Percentiles rank a stretch among this genome's conserved stretches.
Evolutionary conservation across 371 early-diverging fungal genomes (phyloP).

Genomic region (Haplosporangium sp.): DNA sequence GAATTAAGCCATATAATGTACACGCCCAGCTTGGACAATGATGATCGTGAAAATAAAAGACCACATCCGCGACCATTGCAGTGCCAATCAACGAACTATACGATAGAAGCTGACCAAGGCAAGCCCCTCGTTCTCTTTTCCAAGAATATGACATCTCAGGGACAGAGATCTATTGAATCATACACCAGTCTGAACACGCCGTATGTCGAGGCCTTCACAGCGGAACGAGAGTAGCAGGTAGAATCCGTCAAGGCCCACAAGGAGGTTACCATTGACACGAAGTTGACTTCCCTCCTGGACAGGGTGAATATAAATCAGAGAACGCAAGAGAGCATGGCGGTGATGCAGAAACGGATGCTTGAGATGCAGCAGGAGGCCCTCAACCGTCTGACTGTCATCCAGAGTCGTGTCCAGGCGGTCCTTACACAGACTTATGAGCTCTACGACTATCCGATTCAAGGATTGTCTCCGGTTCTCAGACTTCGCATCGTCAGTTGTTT

Average conservation of each 20-base stretch:
- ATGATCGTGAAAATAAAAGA: no score
- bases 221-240: background rate
- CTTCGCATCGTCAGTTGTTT: background rate
- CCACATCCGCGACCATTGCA: no score
- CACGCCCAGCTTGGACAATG: no score
- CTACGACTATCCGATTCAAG: conserved; percentile 10
- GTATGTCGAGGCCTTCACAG: background rate
- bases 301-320: no score
- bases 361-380: background rate
- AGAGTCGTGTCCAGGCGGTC: background rate
- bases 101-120: no score
- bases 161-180: background rate
- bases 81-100: no score
- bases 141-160: background rate
- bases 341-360: no score
- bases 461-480: background rate
- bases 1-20: no score
- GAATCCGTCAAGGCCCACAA: background rate
- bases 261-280: no score
- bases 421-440: conserved; percentile 9
- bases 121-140: no score
- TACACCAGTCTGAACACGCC: background rate
- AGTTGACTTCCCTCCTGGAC: no score
- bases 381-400: background rate
- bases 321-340: no score